phyloP scores from a whole-genome alignment of 345 rosid species.

The Gossypioides kirkii region DNA sequence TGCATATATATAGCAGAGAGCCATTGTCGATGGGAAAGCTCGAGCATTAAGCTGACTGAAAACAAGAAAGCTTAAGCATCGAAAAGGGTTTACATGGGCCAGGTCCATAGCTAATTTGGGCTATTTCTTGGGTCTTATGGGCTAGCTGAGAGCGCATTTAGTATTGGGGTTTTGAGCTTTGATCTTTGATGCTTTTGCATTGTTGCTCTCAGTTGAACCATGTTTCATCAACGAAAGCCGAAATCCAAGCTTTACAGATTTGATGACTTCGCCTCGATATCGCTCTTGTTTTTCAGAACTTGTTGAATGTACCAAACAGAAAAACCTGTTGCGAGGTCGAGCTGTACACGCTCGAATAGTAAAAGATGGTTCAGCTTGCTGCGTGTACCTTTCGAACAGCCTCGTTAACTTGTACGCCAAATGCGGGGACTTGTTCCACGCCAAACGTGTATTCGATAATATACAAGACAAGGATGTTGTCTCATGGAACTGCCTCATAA shows the following conservation, averaged over 20 bases:
- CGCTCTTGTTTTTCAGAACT: constrained; percentile 41
- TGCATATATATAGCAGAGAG: not conserved
- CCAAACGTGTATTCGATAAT: constrained; percentile 49
- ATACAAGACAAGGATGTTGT: constrained; percentile 53
- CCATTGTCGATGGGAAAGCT: not conserved
- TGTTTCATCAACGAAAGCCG: not conserved
- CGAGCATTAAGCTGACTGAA: not conserved
- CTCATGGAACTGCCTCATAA: constrained; percentile 84
- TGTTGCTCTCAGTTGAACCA: not conserved
- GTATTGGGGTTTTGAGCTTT: not conserved
- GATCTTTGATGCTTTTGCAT: not conserved
- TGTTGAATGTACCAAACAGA: constrained; percentile 38
- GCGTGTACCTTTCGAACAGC: constrained; percentile 48
- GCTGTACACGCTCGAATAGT: constrained; percentile 59
- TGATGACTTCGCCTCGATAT: constrained; percentile 33
- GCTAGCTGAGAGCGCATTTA: not conserved
- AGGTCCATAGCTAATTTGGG: not conserved
- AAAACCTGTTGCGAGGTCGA: constrained; percentile 43
- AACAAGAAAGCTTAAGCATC: not conserved
- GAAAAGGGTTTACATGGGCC: not conserved
- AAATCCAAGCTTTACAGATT: not conserved
- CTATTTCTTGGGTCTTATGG: not conserved
- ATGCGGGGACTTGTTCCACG: constrained; percentile 45
- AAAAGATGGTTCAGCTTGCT: constrained; percentile 31
- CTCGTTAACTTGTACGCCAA: constrained; percentile 71